Percentiles rank a stretch among this genome's conserved stretches.
phyloP scores from a whole-genome alignment of 1,284 basidiomycete genomes.

The Pyrrhoderma noxium region DNA sequence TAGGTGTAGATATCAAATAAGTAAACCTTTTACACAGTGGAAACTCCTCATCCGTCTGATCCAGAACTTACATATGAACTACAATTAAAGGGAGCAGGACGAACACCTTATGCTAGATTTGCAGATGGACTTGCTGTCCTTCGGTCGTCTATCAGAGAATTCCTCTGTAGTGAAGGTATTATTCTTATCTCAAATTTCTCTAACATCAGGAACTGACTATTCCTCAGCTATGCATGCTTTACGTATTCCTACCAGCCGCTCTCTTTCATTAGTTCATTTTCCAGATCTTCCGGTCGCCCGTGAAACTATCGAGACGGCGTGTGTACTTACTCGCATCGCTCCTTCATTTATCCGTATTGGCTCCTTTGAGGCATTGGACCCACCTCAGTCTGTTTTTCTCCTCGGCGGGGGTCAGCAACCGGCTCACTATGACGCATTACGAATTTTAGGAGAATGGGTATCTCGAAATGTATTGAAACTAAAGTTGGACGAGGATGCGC shows the following conservation, averaged over 20 bases:
- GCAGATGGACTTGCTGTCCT: conserved; percentile 94
- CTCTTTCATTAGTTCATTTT: conserved; percentile 75
- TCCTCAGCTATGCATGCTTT: conserved; percentile 78
- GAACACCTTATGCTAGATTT: conserved; percentile 87
- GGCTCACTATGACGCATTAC: conserved; percentile 67
- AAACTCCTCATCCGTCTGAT: conserved; percentile 61
- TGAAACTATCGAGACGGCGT: conserved; percentile 75
- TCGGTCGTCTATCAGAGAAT: conserved; percentile 90
- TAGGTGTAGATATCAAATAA: background rate
- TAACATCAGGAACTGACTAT: background rate
- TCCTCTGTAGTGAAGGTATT: conserved; percentile 76
- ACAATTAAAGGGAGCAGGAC: conserved; percentile 90
- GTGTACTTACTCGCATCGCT: conserved; percentile 78
- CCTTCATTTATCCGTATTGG: conserved; percentile 92
- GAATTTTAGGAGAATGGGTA: conserved; percentile 71
- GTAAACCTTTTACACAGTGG: conserved; percentile 40
- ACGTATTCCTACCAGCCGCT: conserved; percentile 82
- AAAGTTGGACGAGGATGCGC: conserved; percentile 35
- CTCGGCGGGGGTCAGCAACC: conserved; percentile 69
- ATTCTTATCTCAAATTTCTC: background rate
- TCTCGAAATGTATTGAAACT: conserved; percentile 48
- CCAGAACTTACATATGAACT: conserved; percentile 66
- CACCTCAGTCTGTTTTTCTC: conserved; percentile 60
- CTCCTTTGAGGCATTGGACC: conserved; percentile 81
- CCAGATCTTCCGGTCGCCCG: conserved; percentile 72